Evolutionary conservation across 805 yeast species (phyloP), one percentile per base, ranked within the genome.

Genomic region (Tetrapisispora taiwanensis): DNA sequence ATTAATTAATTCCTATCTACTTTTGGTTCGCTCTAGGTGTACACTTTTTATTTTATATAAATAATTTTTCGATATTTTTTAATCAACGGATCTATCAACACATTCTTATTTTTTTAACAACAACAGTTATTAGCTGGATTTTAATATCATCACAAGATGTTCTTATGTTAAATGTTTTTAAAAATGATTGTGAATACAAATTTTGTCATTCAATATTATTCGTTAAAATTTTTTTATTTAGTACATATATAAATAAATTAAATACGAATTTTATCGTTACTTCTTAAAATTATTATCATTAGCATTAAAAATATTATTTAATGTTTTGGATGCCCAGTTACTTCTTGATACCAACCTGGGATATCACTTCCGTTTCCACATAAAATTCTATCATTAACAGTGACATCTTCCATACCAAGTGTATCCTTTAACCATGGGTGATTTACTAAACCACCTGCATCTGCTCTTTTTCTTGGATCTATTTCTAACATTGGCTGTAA

Each of bases 361-460:
- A 92, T 85, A 65, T 86, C 97, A 42, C 76, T 80, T 28, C 97
- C 97, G n/a, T 78, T 65, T 0, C 84, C 81, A 27, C 87, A 86
- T 7, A 81, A 73, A 27, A 80, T 80, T 52, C 96, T 71, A 56
- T 85, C 96, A 3, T 48, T 37, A 4, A 84, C 66, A 3, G 64
- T 68, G 13, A 84, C 76, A 52, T 79, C 72, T 46, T 84, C 92
- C 59, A 83, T 71, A 0, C 94, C 94, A 30, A 76, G 62, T 0
- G 90, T 87, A 58, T 85, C 95, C 7, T 62, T 60, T 24, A 77
- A 58, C 96, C 96, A 88, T 12, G 82, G 79, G 60, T 88, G 95
- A 56, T 86, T 83, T 2, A 85, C 78, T 79, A 88, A 75, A 3
- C 96, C 96, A 17, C 97, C 98, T 1, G 97, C 97, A 67, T 92